These are phyloP conservation scores for Pseudogymnoascus sp. DNA, from an alignment of 2,329 filamentous ascomycete species.

Conservation along the genomic window DNA sequence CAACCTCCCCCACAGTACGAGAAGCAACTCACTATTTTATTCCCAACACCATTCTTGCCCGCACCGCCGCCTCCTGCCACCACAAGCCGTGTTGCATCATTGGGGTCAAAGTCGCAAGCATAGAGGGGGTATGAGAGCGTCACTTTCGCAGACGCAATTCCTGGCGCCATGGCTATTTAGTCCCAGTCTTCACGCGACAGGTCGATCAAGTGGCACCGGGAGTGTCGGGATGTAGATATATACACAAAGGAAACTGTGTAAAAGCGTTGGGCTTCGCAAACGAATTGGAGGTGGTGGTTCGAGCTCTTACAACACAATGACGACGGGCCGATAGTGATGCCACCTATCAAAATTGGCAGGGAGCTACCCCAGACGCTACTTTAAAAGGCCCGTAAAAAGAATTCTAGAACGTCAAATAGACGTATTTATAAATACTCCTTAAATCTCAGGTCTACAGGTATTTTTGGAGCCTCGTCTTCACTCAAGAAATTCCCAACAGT, in stretches of 20 bases:
- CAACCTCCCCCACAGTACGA: neutral
- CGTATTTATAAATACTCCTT: neutral
- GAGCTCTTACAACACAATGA: constrained; percentile 6
- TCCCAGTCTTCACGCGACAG: neutral
- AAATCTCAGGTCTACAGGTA: neutral
- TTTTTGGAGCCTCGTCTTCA: neutral
- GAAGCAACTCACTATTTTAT: constrained; percentile 65
- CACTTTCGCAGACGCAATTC: constrained; percentile 26
- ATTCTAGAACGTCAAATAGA: neutral
- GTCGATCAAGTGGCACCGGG: neutral
- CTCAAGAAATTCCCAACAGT: neutral
- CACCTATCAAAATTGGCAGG: neutral
- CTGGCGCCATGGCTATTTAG: constrained; percentile 24
- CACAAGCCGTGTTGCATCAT: constrained; percentile 66
- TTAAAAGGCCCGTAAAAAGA: neutral
- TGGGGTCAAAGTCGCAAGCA: constrained; percentile 79
- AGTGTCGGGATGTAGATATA: neutral
- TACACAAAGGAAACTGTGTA: neutral
- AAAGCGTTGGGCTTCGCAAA: neutral
- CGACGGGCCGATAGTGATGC: neutral
- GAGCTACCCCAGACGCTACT: neutral
- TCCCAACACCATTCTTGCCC: constrained; percentile 71
- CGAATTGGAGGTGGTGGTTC: neutral
- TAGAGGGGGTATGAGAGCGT: constrained; percentile 77
- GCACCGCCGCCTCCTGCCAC: constrained; percentile 85